Evolutionary conservation across 2,329 filamentous ascomycete genomes (phyloP).

Genomic region (Ophioceras dolichostomum): DNA sequence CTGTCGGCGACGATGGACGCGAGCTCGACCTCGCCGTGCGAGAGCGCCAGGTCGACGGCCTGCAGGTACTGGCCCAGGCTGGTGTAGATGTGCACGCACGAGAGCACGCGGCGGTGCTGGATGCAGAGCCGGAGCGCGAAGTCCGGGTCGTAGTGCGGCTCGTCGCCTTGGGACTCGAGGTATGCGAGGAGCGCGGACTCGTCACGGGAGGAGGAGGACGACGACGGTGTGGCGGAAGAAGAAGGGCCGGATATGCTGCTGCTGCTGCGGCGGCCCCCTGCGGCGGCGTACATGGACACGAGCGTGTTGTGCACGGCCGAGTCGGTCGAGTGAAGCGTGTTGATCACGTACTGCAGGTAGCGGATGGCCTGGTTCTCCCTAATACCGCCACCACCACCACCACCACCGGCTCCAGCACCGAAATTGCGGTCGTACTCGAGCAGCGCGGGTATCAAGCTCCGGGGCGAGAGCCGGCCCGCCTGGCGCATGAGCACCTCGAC

Average conservation of each 20-base stretch:
- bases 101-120: constrained; percentile 82
- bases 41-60: constrained; percentile 83
- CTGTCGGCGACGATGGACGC: constrained; percentile 82
- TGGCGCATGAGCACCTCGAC: constrained; percentile 97
- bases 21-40: constrained; percentile 80
- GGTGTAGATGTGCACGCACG: constrained; percentile 94
- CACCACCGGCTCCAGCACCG: constrained; percentile 15
- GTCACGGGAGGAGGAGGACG: constrained; percentile 66
- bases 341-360: constrained; percentile 88
- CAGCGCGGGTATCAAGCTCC: constrained; percentile 83
- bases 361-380: constrained; percentile 80
- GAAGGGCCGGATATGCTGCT: no score
- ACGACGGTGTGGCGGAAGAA: neutral
- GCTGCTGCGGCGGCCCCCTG: no score
- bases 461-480: constrained; percentile 60
- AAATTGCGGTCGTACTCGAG: constrained; percentile 83
- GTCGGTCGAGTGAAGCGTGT: constrained; percentile 66
- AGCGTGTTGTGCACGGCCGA: constrained; percentile 94
- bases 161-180: constrained; percentile 77
- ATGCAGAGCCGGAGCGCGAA: constrained; percentile 95
- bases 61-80: constrained; percentile 91
- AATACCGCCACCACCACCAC: constrained; percentile 35
- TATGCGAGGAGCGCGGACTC: constrained; percentile 81
- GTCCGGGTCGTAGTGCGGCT: constrained; percentile 84
- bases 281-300: constrained; percentile 89